Evolutionary conservation across 129 eudicot genomes (phyloP), one percentile per base, ranked within the genome.

Genomic region (Pulicaria dysenterica): DNA sequence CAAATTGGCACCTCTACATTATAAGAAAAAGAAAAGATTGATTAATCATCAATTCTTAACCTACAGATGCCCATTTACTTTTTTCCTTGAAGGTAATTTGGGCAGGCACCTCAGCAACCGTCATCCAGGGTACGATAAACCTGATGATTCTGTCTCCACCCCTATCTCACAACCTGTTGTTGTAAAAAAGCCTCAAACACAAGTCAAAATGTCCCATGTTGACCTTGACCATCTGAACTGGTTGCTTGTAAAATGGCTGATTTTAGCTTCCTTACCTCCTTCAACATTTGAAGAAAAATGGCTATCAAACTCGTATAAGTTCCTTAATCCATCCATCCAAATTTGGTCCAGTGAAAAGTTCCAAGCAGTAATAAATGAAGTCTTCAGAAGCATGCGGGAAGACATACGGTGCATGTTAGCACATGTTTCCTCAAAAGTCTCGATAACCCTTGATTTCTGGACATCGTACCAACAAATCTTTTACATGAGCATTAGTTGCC

Each of bases 81-180:
- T 67, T 36, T 41, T 53, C 54, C 40, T 9, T 71, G 69, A 79
- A 93, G 98, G 98, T 67, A 93, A 93, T 84, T 82, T 93, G 86
- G 98, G 98, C 36, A 87, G 96, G 62, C 98, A 93, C 69, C 98
- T 93, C 69, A 84, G 95, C 85, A 89, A 83, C 73, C 95, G 96
- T 63, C 98, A 93, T 79, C 92, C 96, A 14, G 96, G 96, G 67
- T 93, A 93, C 70, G 96, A 93, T 81, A 90, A 82, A 24, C 57
- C 79, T 1, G 95, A 83, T 45, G 91, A 93, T 45, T 75, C 44
- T 43, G 48, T 84, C 74, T 60, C 78, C 65, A 76, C 66, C 59
- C 75, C 87, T 31, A 73, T 70, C 58, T 75, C 88, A 69, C 95
- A 84, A 66, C 74, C 85, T 3, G 76, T 79, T 45, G 78, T 86